Percentiles rank a stretch among this genome's conserved stretches.
phyloP scores from a whole-genome alignment of 495 filamentous ascomycete species.

The Penicillium salamii region DNA sequence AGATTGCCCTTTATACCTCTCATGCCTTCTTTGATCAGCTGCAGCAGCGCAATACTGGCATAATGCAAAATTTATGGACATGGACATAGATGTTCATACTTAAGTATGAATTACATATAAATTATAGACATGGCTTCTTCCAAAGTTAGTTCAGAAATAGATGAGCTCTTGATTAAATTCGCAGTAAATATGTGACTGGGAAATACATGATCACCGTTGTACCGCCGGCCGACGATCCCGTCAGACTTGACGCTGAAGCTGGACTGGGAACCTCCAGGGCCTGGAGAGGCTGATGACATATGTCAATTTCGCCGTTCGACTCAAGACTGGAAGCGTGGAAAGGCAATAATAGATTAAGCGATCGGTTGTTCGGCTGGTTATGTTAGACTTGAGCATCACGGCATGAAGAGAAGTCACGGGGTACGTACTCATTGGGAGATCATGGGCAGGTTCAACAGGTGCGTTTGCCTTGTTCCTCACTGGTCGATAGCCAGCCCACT shows the following conservation, averaged over 20 bases:
- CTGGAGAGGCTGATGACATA: neutral
- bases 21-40: neutral
- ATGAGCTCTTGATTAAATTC: neutral
- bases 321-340: constrained; percentile 11
- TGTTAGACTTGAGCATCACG: constrained; percentile 22
- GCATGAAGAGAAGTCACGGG: constrained; percentile 8
- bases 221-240: too few species aligned
- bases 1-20: constrained; percentile 22
- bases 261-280: neutral
- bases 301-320: constrained; percentile 8
- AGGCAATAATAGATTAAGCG: constrained; percentile 12
- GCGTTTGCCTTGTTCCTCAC: constrained; percentile 5
- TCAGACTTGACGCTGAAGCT: too few species aligned
- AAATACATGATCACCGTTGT: too few species aligned
- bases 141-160: neutral
- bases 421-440: constrained; percentile 19
- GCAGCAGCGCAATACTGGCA: neutral
- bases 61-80: neutral
- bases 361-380: constrained; percentile 18
- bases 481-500: constrained; percentile 27
- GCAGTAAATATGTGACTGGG: neutral
- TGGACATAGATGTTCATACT: constrained; percentile 1
- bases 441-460: constrained; percentile 5
- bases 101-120: neutral
- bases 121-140: neutral